Evolutionary conservation across 257 asterid genomes (phyloP), one percentile per base, ranked within the genome.

Genomic region (Solanum verrucosum): DNA sequence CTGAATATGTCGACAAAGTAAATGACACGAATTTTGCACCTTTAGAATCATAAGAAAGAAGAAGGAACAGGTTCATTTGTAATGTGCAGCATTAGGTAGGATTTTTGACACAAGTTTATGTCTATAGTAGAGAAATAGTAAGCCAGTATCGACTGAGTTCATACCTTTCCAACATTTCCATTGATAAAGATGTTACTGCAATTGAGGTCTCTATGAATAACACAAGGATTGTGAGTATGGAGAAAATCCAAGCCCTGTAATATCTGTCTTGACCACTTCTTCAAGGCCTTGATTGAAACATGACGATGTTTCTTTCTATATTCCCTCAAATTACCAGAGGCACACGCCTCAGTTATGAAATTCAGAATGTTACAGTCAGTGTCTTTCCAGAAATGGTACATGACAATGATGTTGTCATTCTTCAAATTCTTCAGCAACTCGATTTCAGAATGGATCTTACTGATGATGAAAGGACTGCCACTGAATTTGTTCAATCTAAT

Each of bases 101-200:
- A 77, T 40, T 38, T 40, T 40, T 77, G 35, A 38, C 35, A 77
- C 13, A 77, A 40, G 11, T 13, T 77, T 38, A 75, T 75, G 84
- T 77, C n/a, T 75, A 37, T 6, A 37, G 29, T 46, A 75, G 10
- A 37, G 56, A 23, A 37, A 74, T 13, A 11, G 29, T 74, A 74
- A 23, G 6, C 83, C 56, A 75, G 18, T 38, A n/a, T 75, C 2
- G 6, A 71, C 37, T 16, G 2, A 13, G 73, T 56, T 49, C 83
- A 44, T 89, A 89, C 91, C 91, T 89, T 89, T 42, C 91, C 91
- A 33, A 87, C 77, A 38, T 89, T 89, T 10, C 91, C 91, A 46
- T 89, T 89, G 88, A 89, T 87, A 87, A 89, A 89, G 85, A 89
- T 73, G 79, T 87, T 89, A 42, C 91, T 89, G 86, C 91, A 89